Base-by-base conservation (phyloP, 1,139 yeast species). In the Yamadazyma mexicana region DNA sequence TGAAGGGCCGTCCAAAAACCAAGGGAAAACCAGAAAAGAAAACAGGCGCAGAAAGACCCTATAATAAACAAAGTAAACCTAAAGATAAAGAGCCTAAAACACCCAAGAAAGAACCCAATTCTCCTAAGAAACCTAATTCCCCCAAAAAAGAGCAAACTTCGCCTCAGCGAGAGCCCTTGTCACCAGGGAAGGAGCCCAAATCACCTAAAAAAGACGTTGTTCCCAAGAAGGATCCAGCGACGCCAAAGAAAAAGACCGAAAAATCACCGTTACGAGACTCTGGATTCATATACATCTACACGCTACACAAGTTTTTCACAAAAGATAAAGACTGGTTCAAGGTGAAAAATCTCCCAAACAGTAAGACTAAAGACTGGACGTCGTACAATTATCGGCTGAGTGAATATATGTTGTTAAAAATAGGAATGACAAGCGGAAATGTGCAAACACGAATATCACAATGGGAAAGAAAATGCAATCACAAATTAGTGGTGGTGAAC, bases 381-480 rank as follows among this genome's bases (percentile, higher is more conserved):
- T 50, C 59, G 4, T 73, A 75, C 48, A 58, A 74, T 28, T 63
- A 78, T 1, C 62, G 58, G 32, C 60, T 61, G 31, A 63, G 69
- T 17, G 53, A 59, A 7, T 61, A 64, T 35, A 65, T 75, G 1
- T 58, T 79, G 18, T 57, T 80, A 14, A 80, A 80, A 43, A 71
- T 80, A 3, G 86, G 86, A 0, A 69, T 68, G 67, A 80, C 86
- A 0, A 69, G 77, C 2, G 73, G 70, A 31, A 54, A 64, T 0
- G 81, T 79, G 0, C 44, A 46, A 5, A 51, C 50, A 2, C 54
- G 86, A 34, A 50, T 80, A 22, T 53, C 52, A 34, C 83, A 80
- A 51, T 80, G 86, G 86, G 73, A 71, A 50, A 56, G 51, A 2
- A 71, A 78, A 48, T 80, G 86, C 48, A 62, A 64, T 9, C 83